Evolutionary conservation across 306 rosid genomes (phyloP), one percentile per base, ranked within the genome.

Genomic region (Calophaca sinica): DNA sequence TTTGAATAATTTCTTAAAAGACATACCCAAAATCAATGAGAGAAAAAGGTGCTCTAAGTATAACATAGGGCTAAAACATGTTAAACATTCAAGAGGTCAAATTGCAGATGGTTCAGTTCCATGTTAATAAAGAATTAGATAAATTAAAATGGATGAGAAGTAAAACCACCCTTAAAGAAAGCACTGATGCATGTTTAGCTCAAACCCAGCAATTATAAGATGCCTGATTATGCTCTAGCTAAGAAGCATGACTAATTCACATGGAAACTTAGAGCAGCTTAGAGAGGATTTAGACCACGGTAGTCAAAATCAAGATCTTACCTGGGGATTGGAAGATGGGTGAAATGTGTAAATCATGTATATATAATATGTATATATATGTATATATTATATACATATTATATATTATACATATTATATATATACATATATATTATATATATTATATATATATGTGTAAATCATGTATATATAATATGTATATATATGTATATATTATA

Each of bases 51-150:
- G 29, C 3, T 42, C 13, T 9, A 13, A 20, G 42, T 20, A 45
- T 45, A 46, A 5, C 62, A 68, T 46, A 38, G 44, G 26, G 35
- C 60, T 35, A 67, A 29, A 53, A 64, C 33, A 15, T 11, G 70
- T 62, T 15, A 31, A 68, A 57, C 28, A 10, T 39, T 29, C 12
- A 71, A 55, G 45, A 57, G 57, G 42, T 70, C 32, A 42, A 11
- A 72, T 20, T 39, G 15, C 13, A 20, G 74, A 50, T 33, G 6
- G 28, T 28, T 54, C 65, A 39, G 52, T 5, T 29, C 14, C 36
- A 54, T 38, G 75, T 11, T 70, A 54, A 26, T 44, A 70, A 53
- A 54, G 3, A 70, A 39, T 70, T 9, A 41, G n/a, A 54, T 70
- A n/a, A 53, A 20, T 38, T n/a, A 5, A 54, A 70, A 69, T 13